Conservation (phyloP, 2,329 filamentous ascomycete species). For the Gnomoniopsis smithogilvyi region DNA sequence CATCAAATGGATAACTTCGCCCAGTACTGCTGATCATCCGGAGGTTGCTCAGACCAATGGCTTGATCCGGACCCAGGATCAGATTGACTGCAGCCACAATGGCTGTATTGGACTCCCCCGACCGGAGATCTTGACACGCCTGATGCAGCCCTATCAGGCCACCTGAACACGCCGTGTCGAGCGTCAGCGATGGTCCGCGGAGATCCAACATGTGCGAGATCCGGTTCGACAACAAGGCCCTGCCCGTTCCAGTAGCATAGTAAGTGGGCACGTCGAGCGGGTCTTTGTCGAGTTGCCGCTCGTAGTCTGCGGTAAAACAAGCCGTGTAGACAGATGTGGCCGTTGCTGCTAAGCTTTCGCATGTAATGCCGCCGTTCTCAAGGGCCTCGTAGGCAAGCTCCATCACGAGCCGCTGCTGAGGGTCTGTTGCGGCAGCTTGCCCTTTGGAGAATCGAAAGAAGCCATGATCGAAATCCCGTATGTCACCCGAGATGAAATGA, state of each 20-base stretch:
- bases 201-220: conserved; percentile 39
- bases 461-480: conserved; percentile 20
- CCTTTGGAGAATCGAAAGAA: conserved; percentile 63
- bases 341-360: conserved; percentile 22
- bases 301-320: conserved; percentile 29
- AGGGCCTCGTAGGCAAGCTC: conserved; percentile 64
- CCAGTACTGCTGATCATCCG: conserved; percentile 33
- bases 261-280: conserved; percentile 22
- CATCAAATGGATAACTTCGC: conserved; percentile 15
- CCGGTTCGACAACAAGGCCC: conserved; percentile 35
- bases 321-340: conserved; percentile 32
- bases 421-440: conserved; percentile 64
- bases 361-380: conserved; percentile 39
- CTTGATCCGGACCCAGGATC: conserved; percentile 22
- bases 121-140: background rate
- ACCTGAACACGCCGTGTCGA: conserved; percentile 45
- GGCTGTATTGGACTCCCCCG: conserved; percentile 5
- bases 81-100: conserved; percentile 24
- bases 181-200: conserved; percentile 37
- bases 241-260: conserved; percentile 31
- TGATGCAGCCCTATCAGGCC: conserved; percentile 31
- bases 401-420: conserved; percentile 62
- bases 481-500: background rate
- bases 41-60: conserved; percentile 27
- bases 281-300: conserved; percentile 18